Evolutionary conservation across 2,329 filamentous ascomycete species (phyloP).

Genomic region (Calonectria montana): DNA sequence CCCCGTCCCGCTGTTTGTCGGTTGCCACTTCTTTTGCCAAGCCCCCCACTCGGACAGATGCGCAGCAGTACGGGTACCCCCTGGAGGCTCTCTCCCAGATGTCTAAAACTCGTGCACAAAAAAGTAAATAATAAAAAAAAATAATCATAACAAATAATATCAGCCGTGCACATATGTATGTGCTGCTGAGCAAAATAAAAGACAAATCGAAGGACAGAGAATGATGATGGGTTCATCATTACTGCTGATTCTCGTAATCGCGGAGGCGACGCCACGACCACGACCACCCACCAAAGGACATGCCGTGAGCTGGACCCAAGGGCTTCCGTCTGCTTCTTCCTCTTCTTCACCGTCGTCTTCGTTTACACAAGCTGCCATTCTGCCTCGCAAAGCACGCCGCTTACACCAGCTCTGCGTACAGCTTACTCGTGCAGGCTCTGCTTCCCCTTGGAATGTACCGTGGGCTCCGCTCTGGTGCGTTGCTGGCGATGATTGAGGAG

Average conservation of each 20-base stretch:
- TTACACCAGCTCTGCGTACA: slow-evolving; percentile 5
- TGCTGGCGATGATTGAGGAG: slow-evolving; percentile 36
- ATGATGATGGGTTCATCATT: neutral
- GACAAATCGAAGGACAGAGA: neutral
- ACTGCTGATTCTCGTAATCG: neutral
- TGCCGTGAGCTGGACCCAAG: neutral
- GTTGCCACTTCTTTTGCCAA: neutral
- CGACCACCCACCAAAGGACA: no score
- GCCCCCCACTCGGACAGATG: neutral
- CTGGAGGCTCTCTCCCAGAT: neutral
- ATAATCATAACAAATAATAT: neutral
- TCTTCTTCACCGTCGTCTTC: neutral
- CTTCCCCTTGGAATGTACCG: slow-evolving; percentile 20
- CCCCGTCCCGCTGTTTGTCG: neutral
- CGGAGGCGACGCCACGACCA: neutral
- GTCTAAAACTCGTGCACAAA: slow-evolving; percentile 7
- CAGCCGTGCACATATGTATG: neutral
- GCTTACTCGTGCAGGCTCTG: slow-evolving; percentile 15
- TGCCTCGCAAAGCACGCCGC: neutral
- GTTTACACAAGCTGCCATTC: neutral
- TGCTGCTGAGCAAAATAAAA: neutral
- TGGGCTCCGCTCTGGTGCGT: slow-evolving; percentile 31
- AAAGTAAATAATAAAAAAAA: neutral
- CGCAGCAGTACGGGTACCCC: neutral
- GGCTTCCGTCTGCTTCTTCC: neutral